phyloP scores from a whole-genome alignment of 306 rosid species.

The Pueraria montana region DNA sequence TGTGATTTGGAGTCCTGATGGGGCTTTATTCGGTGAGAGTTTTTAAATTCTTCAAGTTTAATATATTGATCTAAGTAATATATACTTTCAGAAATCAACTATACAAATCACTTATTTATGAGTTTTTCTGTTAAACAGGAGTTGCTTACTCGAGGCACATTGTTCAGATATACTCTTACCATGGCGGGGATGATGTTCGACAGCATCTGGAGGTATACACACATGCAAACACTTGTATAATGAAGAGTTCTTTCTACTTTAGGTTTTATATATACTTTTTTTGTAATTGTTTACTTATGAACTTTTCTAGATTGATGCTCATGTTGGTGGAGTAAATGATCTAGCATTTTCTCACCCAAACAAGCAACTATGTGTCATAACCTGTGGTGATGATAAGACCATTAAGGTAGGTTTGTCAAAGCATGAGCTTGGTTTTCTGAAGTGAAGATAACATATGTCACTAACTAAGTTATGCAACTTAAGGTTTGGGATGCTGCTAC shows the following conservation, averaged over 20 bases:
- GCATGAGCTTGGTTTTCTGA: conserved; percentile 41
- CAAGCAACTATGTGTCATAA: conserved; percentile 94
- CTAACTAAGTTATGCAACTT: conserved; percentile 51
- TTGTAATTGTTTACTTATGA: conserved; percentile 36
- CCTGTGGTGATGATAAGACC: conserved; percentile 97
- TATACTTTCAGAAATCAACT: conserved; percentile 25
- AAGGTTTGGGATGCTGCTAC: conserved; percentile 97
- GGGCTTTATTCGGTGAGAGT: conserved; percentile 77
- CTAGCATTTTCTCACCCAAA: conserved; percentile 96
- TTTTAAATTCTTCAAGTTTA: conserved; percentile 38
- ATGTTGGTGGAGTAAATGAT: conserved; percentile 98
- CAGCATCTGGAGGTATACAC: conserved; percentile 84
- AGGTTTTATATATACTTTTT: conserved; percentile 21
- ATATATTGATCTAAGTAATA: conserved; percentile 18
- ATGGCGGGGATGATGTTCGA: conserved; percentile 74
- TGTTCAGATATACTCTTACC: conserved; percentile 93
- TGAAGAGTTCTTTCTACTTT: conserved; percentile 32
- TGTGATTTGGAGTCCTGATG: conserved; percentile 98
- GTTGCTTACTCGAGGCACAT: conserved; percentile 96
- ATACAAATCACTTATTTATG: conserved; percentile 11
- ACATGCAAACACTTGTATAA: conserved; percentile 2
- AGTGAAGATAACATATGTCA: conserved; percentile 25
- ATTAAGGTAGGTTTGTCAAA: conserved; percentile 74
- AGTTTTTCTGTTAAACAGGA: conserved; percentile 61
- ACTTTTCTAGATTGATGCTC: conserved; percentile 88